These are phyloP conservation scores for Komagataella phaffii DNA, from an alignment of 805 yeast genomes.

Conservation along the genomic window DNA sequence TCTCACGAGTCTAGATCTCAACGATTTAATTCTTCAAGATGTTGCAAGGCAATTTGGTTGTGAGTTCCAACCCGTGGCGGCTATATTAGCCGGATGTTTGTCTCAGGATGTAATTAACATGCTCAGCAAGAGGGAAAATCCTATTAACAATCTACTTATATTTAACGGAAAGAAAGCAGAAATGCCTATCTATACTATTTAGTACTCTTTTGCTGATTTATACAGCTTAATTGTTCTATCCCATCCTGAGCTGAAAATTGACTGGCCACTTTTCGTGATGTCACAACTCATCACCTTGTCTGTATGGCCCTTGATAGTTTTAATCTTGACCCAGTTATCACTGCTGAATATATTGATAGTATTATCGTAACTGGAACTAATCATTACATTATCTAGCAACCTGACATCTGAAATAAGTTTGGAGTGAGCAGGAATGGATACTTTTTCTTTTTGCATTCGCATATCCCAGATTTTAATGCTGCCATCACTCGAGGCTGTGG, in stretches of 20 bases:
- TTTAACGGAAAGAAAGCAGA: constrained; percentile 60
- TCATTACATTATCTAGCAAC: constrained; percentile 39
- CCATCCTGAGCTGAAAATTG: constrained; percentile 65
- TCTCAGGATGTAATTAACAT: constrained; percentile 86
- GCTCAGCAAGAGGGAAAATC: constrained; percentile 61
- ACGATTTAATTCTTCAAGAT: constrained; percentile 7
- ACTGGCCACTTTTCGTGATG: constrained; percentile 24
- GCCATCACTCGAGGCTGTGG: constrained; percentile 80
- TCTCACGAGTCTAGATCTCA: constrained; percentile 6
- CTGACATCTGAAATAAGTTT: constrained; percentile 56
- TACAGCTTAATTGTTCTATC: constrained; percentile 58
- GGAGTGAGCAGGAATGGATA: constrained; percentile 56
- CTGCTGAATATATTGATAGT: constrained; percentile 47
- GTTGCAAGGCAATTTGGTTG: constrained; percentile 37
- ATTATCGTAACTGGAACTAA: constrained; percentile 64
- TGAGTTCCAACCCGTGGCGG: constrained; percentile 74
- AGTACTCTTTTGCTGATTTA: constrained; percentile 2
- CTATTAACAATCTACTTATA: constrained; percentile 69
- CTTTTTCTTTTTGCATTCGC: constrained; percentile 29
- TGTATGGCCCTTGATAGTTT: constrained; percentile 38
- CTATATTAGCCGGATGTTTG: constrained; percentile 79
- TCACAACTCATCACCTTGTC: constrained; percentile 71
- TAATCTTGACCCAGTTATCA: constrained; percentile 54
- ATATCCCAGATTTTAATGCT: constrained; percentile 79
- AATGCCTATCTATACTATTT: constrained; percentile 55